These are phyloP conservation scores for Colletotrichum navitas DNA, from an alignment of 2,329 filamentous ascomycete genomes.

Conservation along the genomic window DNA sequence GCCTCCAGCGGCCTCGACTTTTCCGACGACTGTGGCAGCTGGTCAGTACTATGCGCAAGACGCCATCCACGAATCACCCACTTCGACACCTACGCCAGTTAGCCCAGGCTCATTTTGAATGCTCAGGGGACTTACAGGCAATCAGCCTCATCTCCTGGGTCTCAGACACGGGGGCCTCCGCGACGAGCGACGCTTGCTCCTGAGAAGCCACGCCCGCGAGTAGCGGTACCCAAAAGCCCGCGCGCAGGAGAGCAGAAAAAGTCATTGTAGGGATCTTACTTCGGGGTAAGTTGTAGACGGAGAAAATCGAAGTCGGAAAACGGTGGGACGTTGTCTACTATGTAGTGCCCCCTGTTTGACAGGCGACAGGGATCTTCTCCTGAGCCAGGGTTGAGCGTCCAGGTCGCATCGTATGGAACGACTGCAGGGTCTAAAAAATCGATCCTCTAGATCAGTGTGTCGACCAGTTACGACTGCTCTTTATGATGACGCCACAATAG, in stretches of 20 bases:
- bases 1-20: conserved; percentile 6
- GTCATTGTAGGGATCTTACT: background rate
- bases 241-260: background rate
- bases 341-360: conserved; percentile 14
- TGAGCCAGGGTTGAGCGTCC: conserved; percentile 5
- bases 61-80: background rate
- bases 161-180: background rate
- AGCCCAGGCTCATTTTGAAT: background rate
- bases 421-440: background rate
- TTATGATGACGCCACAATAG: too few species aligned
- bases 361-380: conserved; percentile 22
- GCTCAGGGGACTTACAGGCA: conserved; percentile 26
- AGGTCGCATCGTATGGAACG: conserved; percentile 16
- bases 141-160: conserved; percentile 11
- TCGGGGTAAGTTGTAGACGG: background rate
- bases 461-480: background rate
- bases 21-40: conserved; percentile 1
- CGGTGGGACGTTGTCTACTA: conserved; percentile 22
- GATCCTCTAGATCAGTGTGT: background rate
- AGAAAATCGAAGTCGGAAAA: background rate
- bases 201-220: background rate
- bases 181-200: conserved; percentile 11
- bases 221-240: background rate
- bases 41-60: background rate
- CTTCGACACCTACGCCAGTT: conserved; percentile 14